phyloP scores from a whole-genome alignment of 2,329 filamentous ascomycete species.

The Aspergillus sp. region DNA sequence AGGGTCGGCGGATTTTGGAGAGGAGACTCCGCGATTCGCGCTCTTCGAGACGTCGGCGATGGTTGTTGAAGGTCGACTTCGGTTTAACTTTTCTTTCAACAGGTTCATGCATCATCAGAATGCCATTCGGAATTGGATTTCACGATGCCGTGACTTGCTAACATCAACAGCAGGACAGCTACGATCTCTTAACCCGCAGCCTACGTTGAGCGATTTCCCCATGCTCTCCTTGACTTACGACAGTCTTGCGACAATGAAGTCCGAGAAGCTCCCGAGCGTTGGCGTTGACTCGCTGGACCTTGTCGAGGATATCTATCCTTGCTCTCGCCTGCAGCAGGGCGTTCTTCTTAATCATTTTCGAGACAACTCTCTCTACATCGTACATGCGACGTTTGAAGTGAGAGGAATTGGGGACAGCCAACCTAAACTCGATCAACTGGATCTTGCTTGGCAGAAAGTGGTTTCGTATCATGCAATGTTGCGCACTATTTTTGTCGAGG shows the following conservation, averaged over 20 bases:
- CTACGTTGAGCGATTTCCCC: slow-evolving; percentile 37
- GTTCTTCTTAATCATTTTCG: slow-evolving; percentile 25
- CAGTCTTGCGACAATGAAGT: slow-evolving; percentile 29
- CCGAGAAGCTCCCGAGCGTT: slow-evolving; percentile 27
- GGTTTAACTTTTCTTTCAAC: slow-evolving; percentile 45
- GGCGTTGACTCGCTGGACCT: slow-evolving; percentile 24
- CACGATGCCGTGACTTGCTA: slow-evolving; percentile 27
- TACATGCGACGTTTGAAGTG: slow-evolving; percentile 30
- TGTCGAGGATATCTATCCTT: slow-evolving; percentile 37
- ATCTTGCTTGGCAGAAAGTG: slow-evolving; percentile 23
- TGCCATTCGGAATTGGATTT: slow-evolving; percentile 36
- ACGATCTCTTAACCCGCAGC: slow-evolving; percentile 12
- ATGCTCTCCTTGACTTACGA: slow-evolving; percentile 38
- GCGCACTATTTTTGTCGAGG: slow-evolving; percentile 30
- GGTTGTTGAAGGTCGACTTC: slow-evolving; percentile 37
- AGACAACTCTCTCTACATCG: slow-evolving; percentile 28
- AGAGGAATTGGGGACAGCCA: slow-evolving; percentile 6
- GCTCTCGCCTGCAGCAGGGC: slow-evolving; percentile 30
- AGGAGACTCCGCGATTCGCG: slow-evolving; percentile 37
- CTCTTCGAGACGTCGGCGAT: slow-evolving; percentile 46
- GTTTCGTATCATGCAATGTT: slow-evolving; percentile 26
- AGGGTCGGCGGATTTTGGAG: slow-evolving; percentile 38
- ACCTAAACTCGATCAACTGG: slow-evolving; percentile 19
- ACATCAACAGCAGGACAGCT: slow-evolving; percentile 19
- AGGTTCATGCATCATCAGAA: slow-evolving; percentile 39